Base-by-base conservation (phyloP, 352 stramenopile species). In the Phytopythium vexans region DNA sequence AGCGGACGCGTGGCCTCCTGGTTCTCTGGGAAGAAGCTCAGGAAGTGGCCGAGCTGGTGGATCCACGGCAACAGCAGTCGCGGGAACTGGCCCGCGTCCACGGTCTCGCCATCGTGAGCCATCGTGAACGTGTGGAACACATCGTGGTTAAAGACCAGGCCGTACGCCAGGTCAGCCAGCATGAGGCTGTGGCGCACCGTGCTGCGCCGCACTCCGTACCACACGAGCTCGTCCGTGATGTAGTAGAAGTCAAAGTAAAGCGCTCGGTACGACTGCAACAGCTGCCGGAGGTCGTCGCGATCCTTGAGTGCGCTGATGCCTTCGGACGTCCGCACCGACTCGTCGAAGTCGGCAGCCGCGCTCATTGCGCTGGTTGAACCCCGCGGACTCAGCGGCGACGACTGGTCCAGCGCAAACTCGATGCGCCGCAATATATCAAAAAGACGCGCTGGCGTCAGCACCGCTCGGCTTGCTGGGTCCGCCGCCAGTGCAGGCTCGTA, bases 191-290 rank as follows among this genome's bases (percentile, higher is more conserved):
- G 84, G 7, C 85, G 81, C 33, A 89, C 80, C 5, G 82, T 80
- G 67, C 90, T 93, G 37, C 85, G 77, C 7, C 85, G 85, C 46
- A 95, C 83, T 12, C 82, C 85, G 53, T 93, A 91, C 85, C 82
- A 95, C 39, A 93, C 80, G 35, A 95, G 63, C 55, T 95, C 85
- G 64, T 95, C 85, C 10, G 82, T 95, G 66, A 95, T 93, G 76
- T 95, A 95, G 70, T 92, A 95, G 45, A 95, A 95, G 56, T 95
- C 85, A 46, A 95, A 95, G 63, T 93, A 95, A 39, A 95, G 55
- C 45, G 81, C 80, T 3, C 82, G 85, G 63, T 92, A 95, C 27
- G 75, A 86, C 33, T 89, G 82, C 52, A 92, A 64, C 16, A 92
- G 45, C 40, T 86, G 77, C 32, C 79, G 80, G 10, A 89, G 38